phyloP scores from a whole-genome alignment of 176 grass and related monocot genomes.

The Ensete ventricosum region DNA sequence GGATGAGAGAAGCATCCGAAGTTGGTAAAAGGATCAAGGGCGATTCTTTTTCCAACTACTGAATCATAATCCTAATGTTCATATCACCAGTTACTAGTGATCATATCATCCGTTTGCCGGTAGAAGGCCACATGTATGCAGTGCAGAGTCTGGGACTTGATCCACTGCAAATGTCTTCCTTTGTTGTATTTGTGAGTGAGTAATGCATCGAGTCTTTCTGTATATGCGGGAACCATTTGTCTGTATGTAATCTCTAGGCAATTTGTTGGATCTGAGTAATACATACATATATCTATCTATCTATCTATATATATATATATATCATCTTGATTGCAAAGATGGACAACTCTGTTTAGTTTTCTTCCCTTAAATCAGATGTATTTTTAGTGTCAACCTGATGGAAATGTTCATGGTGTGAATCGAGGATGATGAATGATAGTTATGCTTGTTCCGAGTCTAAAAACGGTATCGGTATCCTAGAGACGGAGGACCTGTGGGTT shows the following conservation, averaged over 20 bases:
- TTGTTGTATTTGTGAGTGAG: slow-evolving; percentile 9
- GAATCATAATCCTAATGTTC: slow-evolving; percentile 2
- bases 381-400: not conserved
- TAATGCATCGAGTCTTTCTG: slow-evolving; percentile 6
- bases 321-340: no score
- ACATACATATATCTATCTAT: not conserved
- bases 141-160: not conserved
- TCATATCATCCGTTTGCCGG: not conserved
- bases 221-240: slow-evolving; percentile 9
- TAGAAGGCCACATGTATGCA: slow-evolving; percentile 3
- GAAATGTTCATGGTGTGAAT: not conserved
- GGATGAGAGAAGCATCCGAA: not conserved
- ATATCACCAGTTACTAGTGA: not conserved
- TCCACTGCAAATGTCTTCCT: not conserved
- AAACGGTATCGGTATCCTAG: not conserved
- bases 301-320: no score
- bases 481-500: not conserved
- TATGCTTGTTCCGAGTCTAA: not conserved
- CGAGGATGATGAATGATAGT: not conserved
- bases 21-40: not conserved
- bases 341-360: no score
- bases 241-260: slow-evolving; percentile 6
- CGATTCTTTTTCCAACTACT: not conserved
- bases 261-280: slow-evolving; percentile 3
- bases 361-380: not conserved